A percentile compares a stretch with the other conserved stretches of the same genome.
phyloP scores from a whole-genome alignment of 2,329 filamentous ascomycete genomes.

The Aspergillus brasiliensis region DNA sequence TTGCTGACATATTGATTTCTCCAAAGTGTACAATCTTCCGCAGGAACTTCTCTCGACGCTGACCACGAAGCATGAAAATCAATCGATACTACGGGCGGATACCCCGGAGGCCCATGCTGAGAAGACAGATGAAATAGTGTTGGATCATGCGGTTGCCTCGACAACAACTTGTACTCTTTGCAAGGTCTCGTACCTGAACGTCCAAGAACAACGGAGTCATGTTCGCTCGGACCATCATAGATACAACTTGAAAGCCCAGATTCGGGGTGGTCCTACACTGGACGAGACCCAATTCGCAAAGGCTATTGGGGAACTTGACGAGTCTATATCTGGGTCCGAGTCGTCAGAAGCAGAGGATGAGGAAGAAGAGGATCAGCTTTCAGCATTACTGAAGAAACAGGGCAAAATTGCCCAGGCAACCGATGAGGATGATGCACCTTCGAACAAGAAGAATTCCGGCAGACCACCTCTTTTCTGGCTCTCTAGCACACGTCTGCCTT shows the following conservation, averaged over 20 bases:
- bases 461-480: conserved; percentile 86
- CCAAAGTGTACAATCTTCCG: conserved; percentile 80
- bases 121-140: conserved; percentile 37
- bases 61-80: conserved; percentile 55
- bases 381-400: conserved; percentile 77
- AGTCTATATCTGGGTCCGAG: conserved; percentile 82
- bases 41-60: conserved; percentile 71
- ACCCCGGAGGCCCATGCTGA: conserved; percentile 23
- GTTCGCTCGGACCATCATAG: conserved; percentile 87
- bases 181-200: conserved; percentile 66
- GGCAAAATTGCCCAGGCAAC: conserved; percentile 64
- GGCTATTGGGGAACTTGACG: conserved; percentile 80
- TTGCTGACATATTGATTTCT: conserved; percentile 20
- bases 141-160: conserved; percentile 46
- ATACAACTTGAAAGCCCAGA: conserved; percentile 92
- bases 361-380: conserved; percentile 59
- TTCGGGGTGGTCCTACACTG: conserved; percentile 71
- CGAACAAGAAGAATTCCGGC: conserved; percentile 58
- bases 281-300: conserved; percentile 84
- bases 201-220: conserved; percentile 82
- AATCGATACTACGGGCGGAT: conserved; percentile 30
- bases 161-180: conserved; percentile 83
- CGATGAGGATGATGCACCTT: conserved; percentile 51
- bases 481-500: conserved; percentile 70
- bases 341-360: conserved; percentile 72